Percentiles rank a stretch among this genome's conserved stretches.
Evolutionary conservation across 768 basidiomycete species (phyloP).

Genomic region (Termitomyces sp.): DNA sequence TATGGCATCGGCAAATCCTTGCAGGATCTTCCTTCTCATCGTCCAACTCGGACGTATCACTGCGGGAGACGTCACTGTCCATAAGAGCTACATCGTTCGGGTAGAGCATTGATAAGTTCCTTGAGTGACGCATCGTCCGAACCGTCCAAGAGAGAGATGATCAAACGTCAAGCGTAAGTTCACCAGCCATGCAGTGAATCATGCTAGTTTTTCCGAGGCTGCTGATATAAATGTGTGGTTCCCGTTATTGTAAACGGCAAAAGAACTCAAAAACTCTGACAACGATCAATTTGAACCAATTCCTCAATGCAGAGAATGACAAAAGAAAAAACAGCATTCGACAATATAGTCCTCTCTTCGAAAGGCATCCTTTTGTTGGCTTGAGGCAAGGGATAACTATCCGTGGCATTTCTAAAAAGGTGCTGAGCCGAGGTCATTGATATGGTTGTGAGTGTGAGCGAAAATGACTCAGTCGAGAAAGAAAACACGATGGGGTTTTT

Average conservation of each 20-base stretch:
- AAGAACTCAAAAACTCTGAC: conserved; percentile 45
- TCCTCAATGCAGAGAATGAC: conserved; percentile 40
- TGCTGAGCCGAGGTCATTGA: conserved; percentile 11
- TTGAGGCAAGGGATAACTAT: background rate
- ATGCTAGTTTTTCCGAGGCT: too few species aligned
- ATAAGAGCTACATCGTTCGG: conserved; percentile 56
- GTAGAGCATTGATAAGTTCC: conserved; percentile 37
- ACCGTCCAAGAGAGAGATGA: too few species aligned
- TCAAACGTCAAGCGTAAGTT: too few species aligned
- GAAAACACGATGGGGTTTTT: background rate
- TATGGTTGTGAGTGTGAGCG: too few species aligned
- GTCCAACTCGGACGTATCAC: background rate
- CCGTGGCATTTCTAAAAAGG: background rate
- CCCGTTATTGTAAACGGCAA: conserved; percentile 30
- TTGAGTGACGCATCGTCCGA: too few species aligned
- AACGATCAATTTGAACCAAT: conserved; percentile 48
- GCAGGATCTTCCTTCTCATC: background rate
- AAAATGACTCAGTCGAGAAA: background rate
- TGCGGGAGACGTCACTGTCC: conserved; percentile 36
- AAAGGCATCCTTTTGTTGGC: conserved; percentile 1
- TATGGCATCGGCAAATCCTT: too few species aligned
- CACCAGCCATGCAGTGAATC: too few species aligned
- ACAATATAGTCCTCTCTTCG: conserved; percentile 8
- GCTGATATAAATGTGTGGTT: conserved; percentile 29
- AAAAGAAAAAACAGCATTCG: conserved; percentile 11